Conservation (phyloP, 2,329 filamentous ascomycete species). For the Akanthomyces dipterigenus region DNA sequence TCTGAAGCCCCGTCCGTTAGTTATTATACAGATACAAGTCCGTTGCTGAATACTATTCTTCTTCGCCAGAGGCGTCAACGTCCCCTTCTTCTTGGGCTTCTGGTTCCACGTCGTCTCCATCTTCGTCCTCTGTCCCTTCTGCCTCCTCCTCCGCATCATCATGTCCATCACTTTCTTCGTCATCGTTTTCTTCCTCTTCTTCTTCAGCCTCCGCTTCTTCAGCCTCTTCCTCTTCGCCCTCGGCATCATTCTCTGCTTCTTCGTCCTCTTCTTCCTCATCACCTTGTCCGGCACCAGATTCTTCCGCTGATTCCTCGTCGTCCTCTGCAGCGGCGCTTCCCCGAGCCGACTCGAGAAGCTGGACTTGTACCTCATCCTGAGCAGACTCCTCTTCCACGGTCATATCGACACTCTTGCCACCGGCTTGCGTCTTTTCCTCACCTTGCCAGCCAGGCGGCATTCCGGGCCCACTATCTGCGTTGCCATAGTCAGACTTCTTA, state of each 20-base stretch:
- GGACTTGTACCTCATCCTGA: constrained; percentile 28
- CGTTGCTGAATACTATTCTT: constrained; percentile 18
- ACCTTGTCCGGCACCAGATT: neutral
- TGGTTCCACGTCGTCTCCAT: neutral
- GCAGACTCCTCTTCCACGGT: constrained; percentile 20
- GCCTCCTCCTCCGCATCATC: neutral
- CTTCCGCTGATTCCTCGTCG: constrained; percentile 7
- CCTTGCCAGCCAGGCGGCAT: constrained; percentile 50
- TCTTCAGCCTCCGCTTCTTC: neutral
- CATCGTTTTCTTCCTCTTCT: neutral
- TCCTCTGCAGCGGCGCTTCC: constrained; percentile 18
- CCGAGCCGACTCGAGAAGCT: constrained; percentile 19
- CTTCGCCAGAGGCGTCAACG: constrained; percentile 30
- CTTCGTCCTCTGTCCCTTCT: neutral
- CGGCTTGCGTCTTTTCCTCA: constrained; percentile 19
- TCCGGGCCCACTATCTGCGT: constrained; percentile 58
- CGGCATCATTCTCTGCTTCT: neutral
- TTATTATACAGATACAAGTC: neutral
- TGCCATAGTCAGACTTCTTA: constrained; percentile 62
- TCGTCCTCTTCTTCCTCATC: constrained; percentile 2
- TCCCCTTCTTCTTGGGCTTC: constrained; percentile 18
- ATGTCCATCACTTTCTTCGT: neutral
- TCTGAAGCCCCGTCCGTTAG: constrained; percentile 1
- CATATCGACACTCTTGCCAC: constrained; percentile 12
- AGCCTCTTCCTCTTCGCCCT: constrained; percentile 21